Evolutionary conservation across 73 alveolate species (phyloP).

Genomic region (Symbiodinium natans): DNA sequence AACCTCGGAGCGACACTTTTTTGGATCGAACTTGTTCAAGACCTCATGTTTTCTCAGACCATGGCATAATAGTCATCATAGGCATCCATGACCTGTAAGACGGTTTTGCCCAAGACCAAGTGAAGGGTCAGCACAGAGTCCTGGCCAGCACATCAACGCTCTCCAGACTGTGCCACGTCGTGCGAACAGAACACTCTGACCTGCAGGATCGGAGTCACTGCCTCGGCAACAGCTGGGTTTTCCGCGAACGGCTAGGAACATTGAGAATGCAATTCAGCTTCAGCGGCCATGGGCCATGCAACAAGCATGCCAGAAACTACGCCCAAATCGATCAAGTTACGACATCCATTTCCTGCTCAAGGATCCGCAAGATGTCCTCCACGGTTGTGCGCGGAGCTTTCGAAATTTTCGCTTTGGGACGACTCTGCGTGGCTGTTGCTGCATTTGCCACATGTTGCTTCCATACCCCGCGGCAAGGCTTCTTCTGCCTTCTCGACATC

Average conservation of each 20-base stretch:
- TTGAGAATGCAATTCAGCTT: neutral
- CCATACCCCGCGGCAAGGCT: neutral
- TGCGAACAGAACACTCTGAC: neutral
- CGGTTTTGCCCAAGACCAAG: conserved; percentile 88
- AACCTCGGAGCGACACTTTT: conserved; percentile 47
- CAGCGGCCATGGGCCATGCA: neutral
- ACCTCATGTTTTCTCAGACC: too few species aligned
- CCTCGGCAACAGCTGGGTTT: too few species aligned
- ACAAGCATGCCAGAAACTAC: neutral
- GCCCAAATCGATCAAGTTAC: neutral
- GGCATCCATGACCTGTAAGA: conserved; percentile 50
- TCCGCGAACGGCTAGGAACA: neutral
- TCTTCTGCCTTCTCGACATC: neutral
- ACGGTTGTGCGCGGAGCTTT: neutral
- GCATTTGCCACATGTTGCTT: too few species aligned
- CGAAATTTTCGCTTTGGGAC: too few species aligned
- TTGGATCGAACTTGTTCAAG: too few species aligned
- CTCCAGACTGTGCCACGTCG: too few species aligned
- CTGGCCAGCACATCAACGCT: neutral
- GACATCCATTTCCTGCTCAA: conserved; percentile 59
- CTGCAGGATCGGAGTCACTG: conserved; percentile 35
- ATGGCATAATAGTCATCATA: neutral
- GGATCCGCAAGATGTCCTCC: conserved; percentile 74
- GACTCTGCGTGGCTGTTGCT: too few species aligned
- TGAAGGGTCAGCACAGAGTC: conserved; percentile 77